phyloP scores from a whole-genome alignment of 2,329 filamentous ascomycete genomes.

The Leptographium procerum region DNA sequence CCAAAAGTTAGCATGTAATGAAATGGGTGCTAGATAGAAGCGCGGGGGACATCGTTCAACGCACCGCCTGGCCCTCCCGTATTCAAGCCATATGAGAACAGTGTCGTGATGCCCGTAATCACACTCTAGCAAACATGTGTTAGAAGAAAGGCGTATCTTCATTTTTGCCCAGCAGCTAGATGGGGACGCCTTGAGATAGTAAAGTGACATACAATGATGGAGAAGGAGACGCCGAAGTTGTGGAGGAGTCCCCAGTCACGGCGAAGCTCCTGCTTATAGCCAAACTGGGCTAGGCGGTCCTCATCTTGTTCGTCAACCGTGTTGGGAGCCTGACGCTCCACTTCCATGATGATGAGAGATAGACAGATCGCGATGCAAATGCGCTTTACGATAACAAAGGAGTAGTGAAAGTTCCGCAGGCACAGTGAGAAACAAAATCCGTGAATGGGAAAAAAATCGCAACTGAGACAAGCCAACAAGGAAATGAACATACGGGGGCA shows the following conservation, averaged over 20 bases:
- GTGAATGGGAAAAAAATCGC: background rate
- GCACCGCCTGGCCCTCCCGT: constrained; percentile 37
- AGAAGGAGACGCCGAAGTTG: constrained; percentile 52
- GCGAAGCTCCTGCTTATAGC: constrained; percentile 48
- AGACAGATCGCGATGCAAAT: background rate
- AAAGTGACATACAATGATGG: constrained; percentile 38
- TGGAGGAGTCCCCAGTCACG: constrained; percentile 47
- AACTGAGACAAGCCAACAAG: background rate
- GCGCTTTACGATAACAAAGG: background rate
- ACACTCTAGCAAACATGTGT: constrained; percentile 29
- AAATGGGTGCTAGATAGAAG: background rate
- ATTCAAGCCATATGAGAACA: constrained; percentile 43
- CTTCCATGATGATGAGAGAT: constrained; percentile 1
- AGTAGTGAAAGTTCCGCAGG: background rate
- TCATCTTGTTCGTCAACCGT: constrained; percentile 30
- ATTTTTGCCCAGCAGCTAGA: background rate
- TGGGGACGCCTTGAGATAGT: background rate
- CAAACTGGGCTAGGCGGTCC: constrained; percentile 40
- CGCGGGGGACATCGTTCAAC: background rate
- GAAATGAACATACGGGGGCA: background rate
- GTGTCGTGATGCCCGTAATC: constrained; percentile 47
- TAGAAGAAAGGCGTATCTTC: background rate
- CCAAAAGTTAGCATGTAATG: background rate
- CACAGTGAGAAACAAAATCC: too few species aligned
- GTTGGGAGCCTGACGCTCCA: constrained; percentile 17